phyloP scores from a whole-genome alignment of 2,329 filamentous ascomycete species.

The Stemphylium vesicarium region DNA sequence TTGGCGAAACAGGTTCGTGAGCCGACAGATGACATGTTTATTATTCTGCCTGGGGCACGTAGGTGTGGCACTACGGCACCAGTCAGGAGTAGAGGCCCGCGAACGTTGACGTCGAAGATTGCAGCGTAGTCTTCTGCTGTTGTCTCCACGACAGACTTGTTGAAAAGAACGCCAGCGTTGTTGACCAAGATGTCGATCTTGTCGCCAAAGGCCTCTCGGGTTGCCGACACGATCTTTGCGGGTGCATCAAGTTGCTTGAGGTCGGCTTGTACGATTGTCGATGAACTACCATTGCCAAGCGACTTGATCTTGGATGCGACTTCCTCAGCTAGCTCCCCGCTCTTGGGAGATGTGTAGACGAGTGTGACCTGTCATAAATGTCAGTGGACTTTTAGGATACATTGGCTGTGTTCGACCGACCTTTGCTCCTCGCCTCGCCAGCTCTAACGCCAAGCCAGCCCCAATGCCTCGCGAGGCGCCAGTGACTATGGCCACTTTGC shows the following conservation, averaged over 20 bases:
- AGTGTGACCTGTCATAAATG: conserved; percentile 47
- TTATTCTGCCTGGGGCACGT: conserved; percentile 56
- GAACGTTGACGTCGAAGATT: conserved; percentile 65
- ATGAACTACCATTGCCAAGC: conserved; percentile 45
- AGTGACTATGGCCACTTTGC: conserved; percentile 56
- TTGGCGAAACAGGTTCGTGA: conserved; percentile 55
- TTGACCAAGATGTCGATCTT: conserved; percentile 54
- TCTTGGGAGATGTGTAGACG: conserved; percentile 52
- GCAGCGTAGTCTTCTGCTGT: conserved; percentile 59
- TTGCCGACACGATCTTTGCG: conserved; percentile 47
- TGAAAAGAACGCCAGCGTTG: conserved; percentile 47
- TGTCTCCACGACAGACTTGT: conserved; percentile 36
- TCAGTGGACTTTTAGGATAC: conserved; percentile 7
- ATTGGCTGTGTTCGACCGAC: conserved; percentile 20
- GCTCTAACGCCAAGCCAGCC: conserved; percentile 55
- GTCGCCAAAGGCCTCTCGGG: conserved; percentile 46
- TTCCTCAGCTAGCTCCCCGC: conserved; percentile 40
- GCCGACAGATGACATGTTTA: conserved; percentile 66
- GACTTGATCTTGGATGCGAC: conserved; percentile 46
- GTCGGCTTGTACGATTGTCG: conserved; percentile 51
- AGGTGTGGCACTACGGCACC: conserved; percentile 62
- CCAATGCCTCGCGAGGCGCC: conserved; percentile 60
- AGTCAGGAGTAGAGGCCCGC: conserved; percentile 61
- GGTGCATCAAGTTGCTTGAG: conserved; percentile 45
- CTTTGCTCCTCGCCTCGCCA: conserved; percentile 57